phyloP scores from a whole-genome alignment of 257 asterid species.

The Nicotiana sylvestris region DNA sequence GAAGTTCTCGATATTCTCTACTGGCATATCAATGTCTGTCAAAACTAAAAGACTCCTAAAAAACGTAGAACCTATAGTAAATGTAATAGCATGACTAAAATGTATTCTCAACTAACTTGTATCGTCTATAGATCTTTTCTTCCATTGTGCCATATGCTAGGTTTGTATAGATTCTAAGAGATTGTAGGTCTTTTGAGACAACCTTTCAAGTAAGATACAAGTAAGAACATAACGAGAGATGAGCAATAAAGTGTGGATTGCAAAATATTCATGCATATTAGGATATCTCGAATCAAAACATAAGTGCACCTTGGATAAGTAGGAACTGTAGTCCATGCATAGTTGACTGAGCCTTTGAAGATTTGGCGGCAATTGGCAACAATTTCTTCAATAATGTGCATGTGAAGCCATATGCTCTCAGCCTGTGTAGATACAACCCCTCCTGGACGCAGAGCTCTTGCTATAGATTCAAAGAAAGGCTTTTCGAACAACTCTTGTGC shows the following conservation, averaged over 20 bases:
- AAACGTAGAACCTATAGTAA: no score
- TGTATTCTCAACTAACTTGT: not conserved
- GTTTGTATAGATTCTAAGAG: not conserved
- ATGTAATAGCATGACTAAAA: not conserved
- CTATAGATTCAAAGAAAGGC: constrained; percentile 83
- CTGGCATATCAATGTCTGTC: no score
- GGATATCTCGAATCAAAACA: not conserved
- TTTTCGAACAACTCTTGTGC: constrained; percentile 96
- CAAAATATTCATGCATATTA: not conserved
- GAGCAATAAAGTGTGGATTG: not conserved
- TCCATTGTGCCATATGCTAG: not conserved
- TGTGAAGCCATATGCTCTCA: constrained; percentile 99
- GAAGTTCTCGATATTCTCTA: no score
- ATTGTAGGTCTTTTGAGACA: not conserved
- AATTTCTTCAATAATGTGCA: constrained; percentile 91
- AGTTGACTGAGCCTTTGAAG: constrained; percentile 93
- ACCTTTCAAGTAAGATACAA: not conserved
- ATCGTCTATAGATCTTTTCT: not conserved
- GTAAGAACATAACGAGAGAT: not conserved
- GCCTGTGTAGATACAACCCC: constrained; percentile 98
- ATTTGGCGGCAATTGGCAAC: constrained; percentile 84
- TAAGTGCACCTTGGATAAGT: constrained; percentile 79
- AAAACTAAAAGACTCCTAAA: no score
- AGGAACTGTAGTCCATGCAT: constrained; percentile 99
- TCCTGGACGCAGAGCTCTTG: constrained; percentile 98